phyloP scores from a whole-genome alignment of 1,139 yeast genomes.

The Saccharomyces pastorianus region DNA sequence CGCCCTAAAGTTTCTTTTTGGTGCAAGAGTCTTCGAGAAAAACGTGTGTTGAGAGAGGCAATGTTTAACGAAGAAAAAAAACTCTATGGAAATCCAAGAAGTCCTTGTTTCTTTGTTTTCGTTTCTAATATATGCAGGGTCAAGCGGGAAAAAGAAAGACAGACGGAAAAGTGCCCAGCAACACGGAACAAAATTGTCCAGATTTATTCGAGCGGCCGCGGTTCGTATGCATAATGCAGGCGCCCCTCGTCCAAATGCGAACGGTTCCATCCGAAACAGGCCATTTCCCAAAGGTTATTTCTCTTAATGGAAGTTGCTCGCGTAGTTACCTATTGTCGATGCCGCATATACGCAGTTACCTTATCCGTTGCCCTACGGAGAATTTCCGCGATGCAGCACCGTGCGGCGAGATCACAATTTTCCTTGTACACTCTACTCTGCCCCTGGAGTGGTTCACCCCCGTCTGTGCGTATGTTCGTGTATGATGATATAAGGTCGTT shows the following conservation, averaged over 20 bases:
- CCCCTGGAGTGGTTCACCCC: neutral
- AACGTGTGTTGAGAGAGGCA: neutral
- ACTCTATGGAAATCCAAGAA: neutral
- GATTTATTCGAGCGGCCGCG: neutral
- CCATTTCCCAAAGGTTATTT: neutral
- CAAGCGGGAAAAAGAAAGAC: neutral
- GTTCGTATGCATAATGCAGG: neutral
- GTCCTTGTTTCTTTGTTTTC: neutral
- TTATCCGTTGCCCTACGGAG: neutral
- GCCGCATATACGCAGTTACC: neutral
- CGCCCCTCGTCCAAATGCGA: neutral
- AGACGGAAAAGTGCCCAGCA: constrained; percentile 1
- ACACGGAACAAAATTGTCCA: neutral
- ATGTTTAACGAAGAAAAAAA: neutral
- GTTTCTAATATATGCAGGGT: neutral
- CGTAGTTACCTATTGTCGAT: neutral
- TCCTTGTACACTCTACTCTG: neutral
- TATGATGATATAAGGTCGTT: neutral
- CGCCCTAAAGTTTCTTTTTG: neutral
- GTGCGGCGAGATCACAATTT: neutral
- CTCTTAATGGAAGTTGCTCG: neutral
- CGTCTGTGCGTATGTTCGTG: neutral
- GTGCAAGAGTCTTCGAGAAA: neutral
- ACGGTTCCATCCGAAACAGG: neutral
- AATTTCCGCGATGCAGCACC: neutral